Evolutionary conservation across 2,329 filamentous ascomycete genomes (phyloP).

Genomic region (Neonectria magnoliae): DNA sequence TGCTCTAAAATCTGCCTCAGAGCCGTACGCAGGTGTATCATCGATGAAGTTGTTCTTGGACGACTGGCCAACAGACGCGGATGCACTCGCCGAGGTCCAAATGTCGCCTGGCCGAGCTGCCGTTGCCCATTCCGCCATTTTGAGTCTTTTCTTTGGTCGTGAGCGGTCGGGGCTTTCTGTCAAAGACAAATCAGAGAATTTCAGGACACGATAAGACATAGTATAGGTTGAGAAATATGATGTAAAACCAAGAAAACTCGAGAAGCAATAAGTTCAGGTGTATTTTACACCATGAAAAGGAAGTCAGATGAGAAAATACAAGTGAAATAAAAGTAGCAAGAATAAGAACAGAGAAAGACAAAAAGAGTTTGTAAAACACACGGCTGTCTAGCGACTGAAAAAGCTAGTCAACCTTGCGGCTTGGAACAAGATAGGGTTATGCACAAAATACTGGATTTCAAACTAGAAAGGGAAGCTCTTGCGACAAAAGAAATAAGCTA

Average conservation of each 20-base stretch:
- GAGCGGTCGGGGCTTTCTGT: neutral
- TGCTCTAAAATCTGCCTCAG: neutral
- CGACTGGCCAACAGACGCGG: neutral
- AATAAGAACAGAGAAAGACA: neutral
- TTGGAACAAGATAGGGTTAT: neutral
- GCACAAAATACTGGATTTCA: neutral
- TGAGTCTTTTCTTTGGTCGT: neutral
- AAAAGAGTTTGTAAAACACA: neutral
- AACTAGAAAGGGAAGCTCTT: neutral
- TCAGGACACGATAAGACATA: neutral
- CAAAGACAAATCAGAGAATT: neutral
- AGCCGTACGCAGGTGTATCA: neutral
- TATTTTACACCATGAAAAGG: neutral
- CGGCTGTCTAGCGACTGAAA: neutral
- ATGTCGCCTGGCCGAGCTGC: conserved; percentile 9
- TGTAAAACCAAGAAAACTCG: neutral
- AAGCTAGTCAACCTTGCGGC: neutral
- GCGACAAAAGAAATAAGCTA: neutral
- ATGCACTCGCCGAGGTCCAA: conserved; percentile 7
- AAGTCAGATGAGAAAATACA: neutral
- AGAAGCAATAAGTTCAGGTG: neutral
- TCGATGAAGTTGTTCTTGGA: neutral
- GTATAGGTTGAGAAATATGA: neutral
- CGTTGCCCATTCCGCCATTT: conserved; percentile 19
- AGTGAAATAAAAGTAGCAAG: neutral